Conservation (phyloP, 2,329 filamentous ascomycete genomes). For the Taxawa tesnikishii region DNA sequence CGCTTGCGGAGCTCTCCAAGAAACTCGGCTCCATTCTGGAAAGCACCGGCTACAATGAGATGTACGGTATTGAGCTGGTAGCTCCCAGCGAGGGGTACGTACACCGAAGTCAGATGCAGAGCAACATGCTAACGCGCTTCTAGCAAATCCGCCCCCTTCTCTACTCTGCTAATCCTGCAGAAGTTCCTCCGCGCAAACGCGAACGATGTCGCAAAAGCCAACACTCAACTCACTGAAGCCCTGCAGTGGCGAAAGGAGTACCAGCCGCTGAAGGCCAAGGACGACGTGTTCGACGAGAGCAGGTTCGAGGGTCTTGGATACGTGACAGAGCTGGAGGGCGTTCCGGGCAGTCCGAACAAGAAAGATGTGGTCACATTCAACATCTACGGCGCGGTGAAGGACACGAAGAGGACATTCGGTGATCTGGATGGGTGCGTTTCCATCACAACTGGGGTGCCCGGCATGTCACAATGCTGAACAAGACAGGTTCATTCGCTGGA, state of each 20-base stretch:
- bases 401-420: conserved; percentile 69
- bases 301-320: conserved; percentile 75
- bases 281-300: conserved; percentile 47
- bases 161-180: conserved; percentile 73
- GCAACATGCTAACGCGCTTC: conserved; percentile 7
- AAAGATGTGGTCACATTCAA: conserved; percentile 77
- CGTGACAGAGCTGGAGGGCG: conserved; percentile 55
- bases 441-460: not conserved
- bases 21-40: conserved; percentile 46
- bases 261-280: conserved; percentile 54
- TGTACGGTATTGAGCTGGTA: conserved; percentile 69
- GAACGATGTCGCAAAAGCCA: conserved; percentile 59
- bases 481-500: conserved; percentile 89
- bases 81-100: conserved; percentile 11
- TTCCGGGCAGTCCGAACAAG: conserved; percentile 38
- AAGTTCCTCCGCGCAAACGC: conserved; percentile 91
- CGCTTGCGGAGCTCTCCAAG: conserved; percentile 39
- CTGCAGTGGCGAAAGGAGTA: conserved; percentile 72
- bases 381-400: conserved; percentile 79
- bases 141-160: conserved; percentile 40
- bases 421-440: conserved; percentile 60
- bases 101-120: not conserved
- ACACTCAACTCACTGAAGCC: conserved; percentile 65
- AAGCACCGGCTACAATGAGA: conserved; percentile 54
- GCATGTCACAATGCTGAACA: no score